Conservation (phyloP, 768 basidiomycete genomes). For the Macrolepiota albuminosa region DNA sequence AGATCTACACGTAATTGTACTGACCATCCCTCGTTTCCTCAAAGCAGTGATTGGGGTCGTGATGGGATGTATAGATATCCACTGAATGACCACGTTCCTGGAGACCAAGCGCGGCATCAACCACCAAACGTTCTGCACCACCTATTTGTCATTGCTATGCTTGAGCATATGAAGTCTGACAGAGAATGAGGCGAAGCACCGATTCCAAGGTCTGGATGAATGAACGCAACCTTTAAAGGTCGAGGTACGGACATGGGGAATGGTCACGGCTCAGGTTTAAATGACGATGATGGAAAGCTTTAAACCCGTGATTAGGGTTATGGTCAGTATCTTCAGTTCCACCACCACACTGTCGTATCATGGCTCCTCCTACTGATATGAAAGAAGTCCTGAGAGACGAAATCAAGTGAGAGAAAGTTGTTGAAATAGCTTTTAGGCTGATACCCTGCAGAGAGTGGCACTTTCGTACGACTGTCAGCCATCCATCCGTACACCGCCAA, state of each 20-base stretch:
- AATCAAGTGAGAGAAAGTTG: conserved; percentile 45
- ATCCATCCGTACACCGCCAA: neutral
- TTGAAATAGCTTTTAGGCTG: neutral
- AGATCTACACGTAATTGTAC: neutral
- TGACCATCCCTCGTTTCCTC: conserved; percentile 90
- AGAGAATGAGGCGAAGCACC: conserved; percentile 40
- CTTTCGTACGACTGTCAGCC: conserved; percentile 49
- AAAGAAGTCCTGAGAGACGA: conserved; percentile 54
- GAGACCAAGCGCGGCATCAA: conserved; percentile 89
- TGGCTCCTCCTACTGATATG: conserved; percentile 38
- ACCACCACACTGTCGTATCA: neutral
- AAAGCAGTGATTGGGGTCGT: conserved; percentile 84
- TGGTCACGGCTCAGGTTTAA: neutral
- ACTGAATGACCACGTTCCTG: conserved; percentile 82
- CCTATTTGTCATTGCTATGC: conserved; percentile 42
- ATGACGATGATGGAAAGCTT: neutral
- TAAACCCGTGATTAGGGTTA: conserved; percentile 8
- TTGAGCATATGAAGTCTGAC: conserved; percentile 11
- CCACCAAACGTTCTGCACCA: conserved; percentile 92
- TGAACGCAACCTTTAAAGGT: conserved; percentile 63
- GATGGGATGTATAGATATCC: conserved; percentile 90
- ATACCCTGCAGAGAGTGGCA: conserved; percentile 61
- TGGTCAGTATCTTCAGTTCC: neutral
- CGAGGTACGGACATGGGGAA: conserved; percentile 9
- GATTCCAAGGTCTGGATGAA: conserved; percentile 94